A percentile compares a stretch with the other conserved stretches of the same genome.
phyloP scores from a whole-genome alignment of 1,139 yeast species.

The Magnusiomyces tetraspermus region DNA sequence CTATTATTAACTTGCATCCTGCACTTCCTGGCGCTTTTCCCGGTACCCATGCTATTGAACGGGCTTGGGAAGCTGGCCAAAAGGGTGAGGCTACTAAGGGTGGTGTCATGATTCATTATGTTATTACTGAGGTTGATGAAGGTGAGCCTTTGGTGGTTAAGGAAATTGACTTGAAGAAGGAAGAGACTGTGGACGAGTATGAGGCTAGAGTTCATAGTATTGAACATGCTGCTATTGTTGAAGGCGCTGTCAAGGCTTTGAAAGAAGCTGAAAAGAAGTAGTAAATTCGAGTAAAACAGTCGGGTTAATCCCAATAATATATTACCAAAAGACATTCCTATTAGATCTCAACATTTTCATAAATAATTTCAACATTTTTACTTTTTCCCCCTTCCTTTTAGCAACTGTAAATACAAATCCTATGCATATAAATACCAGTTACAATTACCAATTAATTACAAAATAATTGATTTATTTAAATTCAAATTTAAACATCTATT shows the following conservation, averaged over 20 bases:
- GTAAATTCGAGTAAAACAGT: background rate
- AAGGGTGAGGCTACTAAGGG: constrained; percentile 63
- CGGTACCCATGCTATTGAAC: constrained; percentile 92
- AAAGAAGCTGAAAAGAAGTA: constrained; percentile 24
- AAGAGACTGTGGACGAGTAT: constrained; percentile 69
- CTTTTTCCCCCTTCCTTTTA: too few species aligned
- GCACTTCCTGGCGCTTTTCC: constrained; percentile 96
- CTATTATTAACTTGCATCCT: constrained; percentile 88
- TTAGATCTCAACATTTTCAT: too few species aligned
- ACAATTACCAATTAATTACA: too few species aligned
- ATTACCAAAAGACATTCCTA: too few species aligned
- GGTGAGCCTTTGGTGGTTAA: constrained; percentile 84
- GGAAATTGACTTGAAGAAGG: constrained; percentile 58
- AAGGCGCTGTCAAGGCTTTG: constrained; percentile 65
- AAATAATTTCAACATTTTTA: too few species aligned
- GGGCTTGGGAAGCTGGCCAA: constrained; percentile 94
- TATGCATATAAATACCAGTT: too few species aligned
- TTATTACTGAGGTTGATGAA: constrained; percentile 86
- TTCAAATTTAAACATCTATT: too few species aligned
- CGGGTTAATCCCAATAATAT: too few species aligned
- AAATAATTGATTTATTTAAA: too few species aligned
- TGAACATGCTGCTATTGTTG: constrained; percentile 88
- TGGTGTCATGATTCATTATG: constrained; percentile 97
- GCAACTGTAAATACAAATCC: too few species aligned
- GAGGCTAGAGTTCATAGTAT: constrained; percentile 73